These are phyloP conservation scores for Hygrophoropsis aurantiaca DNA, from an alignment of 768 basidiomycete species.

Conservation along the genomic window DNA sequence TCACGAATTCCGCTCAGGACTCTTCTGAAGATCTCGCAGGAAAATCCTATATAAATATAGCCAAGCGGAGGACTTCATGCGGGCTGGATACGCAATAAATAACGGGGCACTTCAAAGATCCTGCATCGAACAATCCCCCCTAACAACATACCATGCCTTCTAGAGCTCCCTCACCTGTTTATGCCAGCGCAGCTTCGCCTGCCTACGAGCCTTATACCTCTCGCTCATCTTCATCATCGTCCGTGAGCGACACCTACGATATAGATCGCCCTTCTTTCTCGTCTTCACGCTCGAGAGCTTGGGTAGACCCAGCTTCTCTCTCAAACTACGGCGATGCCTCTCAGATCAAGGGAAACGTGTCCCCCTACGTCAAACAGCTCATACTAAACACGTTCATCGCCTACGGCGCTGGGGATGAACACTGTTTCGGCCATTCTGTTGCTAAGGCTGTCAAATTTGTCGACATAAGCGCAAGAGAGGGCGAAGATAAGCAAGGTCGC, in stretches of 20 bases:
- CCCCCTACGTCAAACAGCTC: slow-evolving; percentile 63
- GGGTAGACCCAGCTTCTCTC: slow-evolving; percentile 66
- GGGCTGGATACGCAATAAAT: slow-evolving; percentile 24
- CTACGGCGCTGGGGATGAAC: slow-evolving; percentile 68
- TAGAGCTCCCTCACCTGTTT: slow-evolving; percentile 20
- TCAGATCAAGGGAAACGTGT: slow-evolving; percentile 61
- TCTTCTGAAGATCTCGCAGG: slow-evolving; percentile 8
- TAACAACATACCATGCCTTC: slow-evolving; percentile 22
- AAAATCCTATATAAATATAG: slow-evolving; percentile 19
- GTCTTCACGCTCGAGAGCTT: slow-evolving; percentile 35
- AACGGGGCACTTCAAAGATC: slow-evolving; percentile 9
- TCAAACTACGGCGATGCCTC: slow-evolving; percentile 60
- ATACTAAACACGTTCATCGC: slow-evolving; percentile 65
- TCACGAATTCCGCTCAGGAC: slow-evolving; percentile 20
- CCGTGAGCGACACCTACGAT: slow-evolving; percentile 20
- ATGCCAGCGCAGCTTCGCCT: slow-evolving; percentile 26
- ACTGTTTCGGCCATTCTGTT: slow-evolving; percentile 61
- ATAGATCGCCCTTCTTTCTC: slow-evolving; percentile 8
- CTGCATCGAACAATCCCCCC: slow-evolving; percentile 2
- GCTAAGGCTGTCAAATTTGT: slow-evolving; percentile 61
- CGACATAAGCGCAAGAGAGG: slow-evolving; percentile 52
- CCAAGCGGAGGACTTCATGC: slow-evolving; percentile 18
- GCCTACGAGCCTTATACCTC: slow-evolving; percentile 23
- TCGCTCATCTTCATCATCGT: slow-evolving; percentile 23
- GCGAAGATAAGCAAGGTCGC: slow-evolving; percentile 46